Percentiles rank a stretch among this genome's conserved stretches.
phyloP scores from a whole-genome alignment of 768 basidiomycete genomes.

The Termitomyces sp. region DNA sequence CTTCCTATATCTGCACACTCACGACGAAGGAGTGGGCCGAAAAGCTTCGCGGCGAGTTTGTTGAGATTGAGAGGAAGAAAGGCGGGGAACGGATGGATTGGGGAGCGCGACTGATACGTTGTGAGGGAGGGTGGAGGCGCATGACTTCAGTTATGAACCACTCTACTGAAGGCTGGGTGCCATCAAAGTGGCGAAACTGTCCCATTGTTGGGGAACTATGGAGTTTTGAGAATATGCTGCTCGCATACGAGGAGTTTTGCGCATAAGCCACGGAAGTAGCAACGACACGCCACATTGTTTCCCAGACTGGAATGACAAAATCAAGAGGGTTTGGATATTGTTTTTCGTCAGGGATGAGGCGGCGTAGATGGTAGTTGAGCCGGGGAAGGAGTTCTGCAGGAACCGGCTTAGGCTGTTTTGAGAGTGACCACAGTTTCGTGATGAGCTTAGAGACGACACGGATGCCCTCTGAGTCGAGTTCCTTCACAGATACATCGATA shows the following conservation, averaged over 20 bases:
- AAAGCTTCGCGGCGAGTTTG: neutral
- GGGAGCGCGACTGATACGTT: conserved; percentile 31
- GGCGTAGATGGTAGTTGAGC: conserved; percentile 31
- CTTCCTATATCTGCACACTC: conserved; percentile 31
- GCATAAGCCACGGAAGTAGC: conserved; percentile 36
- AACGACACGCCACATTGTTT: conserved; percentile 57
- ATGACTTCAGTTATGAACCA: conserved; percentile 37
- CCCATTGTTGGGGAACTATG: conserved; percentile 21
- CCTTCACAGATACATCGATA: conserved; percentile 21
- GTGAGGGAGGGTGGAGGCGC: conserved; percentile 46
- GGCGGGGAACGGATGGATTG: neutral
- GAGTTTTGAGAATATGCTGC: conserved; percentile 28
- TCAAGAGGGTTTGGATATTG: conserved; percentile 37
- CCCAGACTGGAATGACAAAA: conserved; percentile 53
- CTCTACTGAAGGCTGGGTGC: conserved; percentile 23
- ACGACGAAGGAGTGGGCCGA: conserved; percentile 7
- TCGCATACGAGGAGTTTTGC: conserved; percentile 16
- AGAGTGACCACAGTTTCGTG: conserved; percentile 41
- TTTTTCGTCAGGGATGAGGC: conserved; percentile 31
- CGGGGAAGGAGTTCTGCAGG: conserved; percentile 23
- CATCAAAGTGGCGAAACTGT: conserved; percentile 20
- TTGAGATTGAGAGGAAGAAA: neutral
- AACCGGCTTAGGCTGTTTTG: conserved; percentile 28
- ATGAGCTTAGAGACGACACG: conserved; percentile 32
- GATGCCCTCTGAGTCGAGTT: conserved; percentile 28